phyloP scores from a whole-genome alignment of 192 early-diverging fungal genomes.

The Cladochytrium replicatum region DNA sequence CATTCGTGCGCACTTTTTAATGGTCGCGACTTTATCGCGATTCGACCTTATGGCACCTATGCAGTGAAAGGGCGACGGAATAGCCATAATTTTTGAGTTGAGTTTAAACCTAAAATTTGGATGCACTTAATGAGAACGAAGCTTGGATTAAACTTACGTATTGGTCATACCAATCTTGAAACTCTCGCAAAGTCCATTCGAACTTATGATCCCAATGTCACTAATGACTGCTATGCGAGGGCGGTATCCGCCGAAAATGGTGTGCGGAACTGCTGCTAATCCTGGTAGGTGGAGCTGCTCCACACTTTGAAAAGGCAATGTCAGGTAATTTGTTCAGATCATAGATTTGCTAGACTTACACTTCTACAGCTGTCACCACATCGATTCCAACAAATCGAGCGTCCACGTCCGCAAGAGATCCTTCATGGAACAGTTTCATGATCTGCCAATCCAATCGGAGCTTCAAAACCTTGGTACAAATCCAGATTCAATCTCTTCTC shows the following conservation, averaged over 20 bases:
- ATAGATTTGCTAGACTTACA: slow-evolving; percentile 18
- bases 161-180: slow-evolving; percentile 56
- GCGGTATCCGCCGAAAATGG: slow-evolving; percentile 54
- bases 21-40: slow-evolving; percentile 29
- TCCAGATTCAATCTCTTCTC: slow-evolving; percentile 49
- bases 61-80: slow-evolving; percentile 46
- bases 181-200: slow-evolving; percentile 86
- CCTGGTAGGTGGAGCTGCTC: slow-evolving; percentile 63
- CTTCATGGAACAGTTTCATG: slow-evolving; percentile 14
- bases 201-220: slow-evolving; percentile 86
- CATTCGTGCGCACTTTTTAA: slow-evolving; percentile 64
- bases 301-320: slow-evolving; percentile 30
- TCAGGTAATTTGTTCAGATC: neutral
- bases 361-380: slow-evolving; percentile 72
- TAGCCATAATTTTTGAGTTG: slow-evolving; percentile 58
- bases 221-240: slow-evolving; percentile 41
- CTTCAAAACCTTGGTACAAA: slow-evolving; percentile 48
- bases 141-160: slow-evolving; percentile 1
- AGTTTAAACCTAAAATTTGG: slow-evolving; percentile 28
- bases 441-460: slow-evolving; percentile 5
- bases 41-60: slow-evolving; percentile 37
- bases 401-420: slow-evolving; percentile 44
- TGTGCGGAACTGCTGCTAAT: slow-evolving; percentile 47
- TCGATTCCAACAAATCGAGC: slow-evolving; percentile 47
- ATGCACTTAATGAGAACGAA: too few relatives aligned